Conservation (phyloP, 164 flowering plant species). For the Magnolia kwangsiensis region DNA sequence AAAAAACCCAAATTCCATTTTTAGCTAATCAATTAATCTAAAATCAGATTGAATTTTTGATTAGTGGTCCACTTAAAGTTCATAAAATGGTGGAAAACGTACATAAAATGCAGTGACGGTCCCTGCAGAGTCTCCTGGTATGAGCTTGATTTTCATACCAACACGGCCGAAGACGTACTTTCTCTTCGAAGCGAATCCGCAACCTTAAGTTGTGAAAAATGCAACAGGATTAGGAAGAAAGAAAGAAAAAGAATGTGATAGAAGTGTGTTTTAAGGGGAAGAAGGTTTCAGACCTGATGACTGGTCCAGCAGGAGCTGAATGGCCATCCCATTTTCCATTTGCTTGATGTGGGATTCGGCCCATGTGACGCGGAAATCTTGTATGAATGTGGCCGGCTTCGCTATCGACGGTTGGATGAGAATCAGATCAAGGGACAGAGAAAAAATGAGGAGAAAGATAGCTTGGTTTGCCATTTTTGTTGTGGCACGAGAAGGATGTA, state of each 20-base stretch:
- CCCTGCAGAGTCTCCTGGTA: conserved; percentile 74
- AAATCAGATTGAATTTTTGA: neutral
- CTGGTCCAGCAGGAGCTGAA: conserved; percentile 52
- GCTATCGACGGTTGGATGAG: conserved; percentile 9
- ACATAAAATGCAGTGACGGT: conserved; percentile 73
- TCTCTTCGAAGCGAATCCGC: conserved; percentile 63
- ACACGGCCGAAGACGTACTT: conserved; percentile 55
- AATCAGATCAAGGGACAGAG: neutral
- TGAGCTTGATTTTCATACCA: conserved; percentile 64
- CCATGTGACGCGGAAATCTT: conserved; percentile 55
- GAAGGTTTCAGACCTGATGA: conserved; percentile 32
- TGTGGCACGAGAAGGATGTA: neutral
- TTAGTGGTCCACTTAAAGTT: too few relatives aligned
- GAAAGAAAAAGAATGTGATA: neutral
- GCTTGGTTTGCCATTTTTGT: neutral
- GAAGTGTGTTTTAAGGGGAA: neutral
- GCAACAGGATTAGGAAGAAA: neutral
- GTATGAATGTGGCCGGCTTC: conserved; percentile 41
- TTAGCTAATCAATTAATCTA: neutral
- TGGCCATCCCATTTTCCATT: conserved; percentile 40
- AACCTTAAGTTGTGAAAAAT: conserved; percentile 28
- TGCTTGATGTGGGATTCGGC: conserved; percentile 47
- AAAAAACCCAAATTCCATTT: neutral
- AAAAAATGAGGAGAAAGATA: neutral
- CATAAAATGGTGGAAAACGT: neutral